phyloP scores from a whole-genome alignment of 2,329 filamentous ascomycete species.

The Gliomastix tumulicola region DNA sequence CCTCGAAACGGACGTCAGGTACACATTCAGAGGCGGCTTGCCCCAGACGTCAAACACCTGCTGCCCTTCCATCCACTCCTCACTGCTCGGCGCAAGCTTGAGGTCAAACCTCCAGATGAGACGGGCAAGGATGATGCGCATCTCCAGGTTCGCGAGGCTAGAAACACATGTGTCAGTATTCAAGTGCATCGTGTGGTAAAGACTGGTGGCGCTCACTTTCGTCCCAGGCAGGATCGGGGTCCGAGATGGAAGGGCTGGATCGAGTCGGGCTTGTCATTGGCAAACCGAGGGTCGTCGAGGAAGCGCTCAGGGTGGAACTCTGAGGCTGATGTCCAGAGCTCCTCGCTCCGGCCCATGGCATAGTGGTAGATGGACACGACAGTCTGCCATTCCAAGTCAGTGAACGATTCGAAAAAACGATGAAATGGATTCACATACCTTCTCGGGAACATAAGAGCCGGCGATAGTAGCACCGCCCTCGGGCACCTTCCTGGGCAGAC shows the following conservation, averaged over 20 bases:
- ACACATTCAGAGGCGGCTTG: not conserved
- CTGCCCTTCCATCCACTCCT: not conserved
- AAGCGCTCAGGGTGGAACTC: slow-evolving; percentile 40
- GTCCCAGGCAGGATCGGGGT: slow-evolving; percentile 39
- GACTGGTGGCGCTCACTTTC: slow-evolving; percentile 38
- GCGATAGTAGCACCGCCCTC: slow-evolving; percentile 19
- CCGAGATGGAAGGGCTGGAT: slow-evolving; percentile 39
- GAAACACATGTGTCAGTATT: too few species aligned
- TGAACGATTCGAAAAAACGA: not conserved
- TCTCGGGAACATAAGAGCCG: slow-evolving; percentile 18
- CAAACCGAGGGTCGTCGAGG: slow-evolving; percentile 25
- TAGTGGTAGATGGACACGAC: slow-evolving; percentile 32
- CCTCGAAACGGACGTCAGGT: not conserved
- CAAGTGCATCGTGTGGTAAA: too few species aligned
- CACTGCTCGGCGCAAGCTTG: slow-evolving; percentile 6
- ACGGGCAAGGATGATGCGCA: slow-evolving; percentile 38
- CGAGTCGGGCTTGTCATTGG: slow-evolving; percentile 26
- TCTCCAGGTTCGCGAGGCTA: slow-evolving; percentile 38
- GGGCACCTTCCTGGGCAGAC: slow-evolving; percentile 14
- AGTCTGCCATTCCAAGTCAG: slow-evolving; percentile 17
- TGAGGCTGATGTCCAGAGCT: slow-evolving; percentile 33
- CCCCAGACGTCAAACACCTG: slow-evolving; percentile 1
- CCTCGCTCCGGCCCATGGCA: slow-evolving; percentile 27
- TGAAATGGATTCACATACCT: slow-evolving; percentile 10
- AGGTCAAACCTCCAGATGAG: slow-evolving; percentile 43